Conservation (phyloP, 2,329 filamentous ascomycete genomes). For the Cladobotryum mycophilum region DNA sequence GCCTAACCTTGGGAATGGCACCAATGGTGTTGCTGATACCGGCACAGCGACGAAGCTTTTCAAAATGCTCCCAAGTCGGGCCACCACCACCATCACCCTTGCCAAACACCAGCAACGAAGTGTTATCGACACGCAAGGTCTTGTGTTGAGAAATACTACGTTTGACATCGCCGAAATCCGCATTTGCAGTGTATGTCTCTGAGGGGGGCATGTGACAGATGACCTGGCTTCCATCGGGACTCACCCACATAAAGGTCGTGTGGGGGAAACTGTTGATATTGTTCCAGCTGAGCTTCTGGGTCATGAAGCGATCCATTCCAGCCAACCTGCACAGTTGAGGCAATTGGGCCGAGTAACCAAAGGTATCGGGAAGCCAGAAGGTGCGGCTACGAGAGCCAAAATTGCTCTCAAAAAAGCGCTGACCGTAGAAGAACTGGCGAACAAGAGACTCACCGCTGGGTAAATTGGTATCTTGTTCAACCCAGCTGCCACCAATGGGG, state of each 20-base stretch:
- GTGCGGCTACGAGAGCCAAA: constrained; percentile 86
- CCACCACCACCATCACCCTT: constrained; percentile 96
- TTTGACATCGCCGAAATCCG: constrained; percentile 89
- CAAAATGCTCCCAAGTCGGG: constrained; percentile 86
- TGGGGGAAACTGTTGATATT: constrained; percentile 99
- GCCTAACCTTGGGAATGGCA: constrained; percentile 72
- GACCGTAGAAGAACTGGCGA: constrained; percentile 90
- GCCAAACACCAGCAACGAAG: constrained; percentile 86
- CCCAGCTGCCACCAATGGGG: constrained; percentile 95
- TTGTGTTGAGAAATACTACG: constrained; percentile 90
- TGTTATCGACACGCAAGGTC: constrained; percentile 87
- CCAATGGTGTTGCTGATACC: constrained; percentile 85
- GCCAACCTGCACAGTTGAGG: constrained; percentile 88
- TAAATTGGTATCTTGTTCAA: constrained; percentile 97
- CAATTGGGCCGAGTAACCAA: constrained; percentile 92
- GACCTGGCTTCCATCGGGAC: constrained; percentile 90
- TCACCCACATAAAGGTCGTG: constrained; percentile 98
- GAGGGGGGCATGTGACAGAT: constrained; percentile 96
- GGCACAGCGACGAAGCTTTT: constrained; percentile 88
- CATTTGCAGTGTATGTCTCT: constrained; percentile 92
- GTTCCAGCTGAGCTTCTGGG: constrained; percentile 98
- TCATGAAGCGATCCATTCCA: constrained; percentile 96
- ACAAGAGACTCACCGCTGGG: constrained; percentile 91
- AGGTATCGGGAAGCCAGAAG: constrained; percentile 97
- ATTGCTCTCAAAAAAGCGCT: constrained; percentile 87